Conservation (phyloP, 352 stramenopile species). For the Halophytophthora batemanensis region DNA sequence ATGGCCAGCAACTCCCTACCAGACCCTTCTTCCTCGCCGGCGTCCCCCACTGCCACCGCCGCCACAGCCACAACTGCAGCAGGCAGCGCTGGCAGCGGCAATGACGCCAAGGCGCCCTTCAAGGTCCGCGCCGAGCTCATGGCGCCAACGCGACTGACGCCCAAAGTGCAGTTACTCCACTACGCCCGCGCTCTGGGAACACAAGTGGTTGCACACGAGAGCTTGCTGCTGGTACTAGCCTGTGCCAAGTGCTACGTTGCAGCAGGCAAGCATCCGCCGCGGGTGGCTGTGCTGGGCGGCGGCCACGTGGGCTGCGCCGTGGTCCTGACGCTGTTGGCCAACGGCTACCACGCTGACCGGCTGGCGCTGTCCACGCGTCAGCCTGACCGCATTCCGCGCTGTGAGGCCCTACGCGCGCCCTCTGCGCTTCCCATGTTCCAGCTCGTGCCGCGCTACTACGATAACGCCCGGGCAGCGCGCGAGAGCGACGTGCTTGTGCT, state of each 20-base stretch:
- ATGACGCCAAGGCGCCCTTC: constrained; percentile 28
- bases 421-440: constrained; percentile 32
- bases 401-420: constrained; percentile 25
- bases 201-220: constrained; percentile 40
- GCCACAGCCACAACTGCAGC: background rate
- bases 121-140: constrained; percentile 41
- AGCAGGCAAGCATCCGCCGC: constrained; percentile 18
- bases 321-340: constrained; percentile 40
- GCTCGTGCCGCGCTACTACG: constrained; percentile 40
- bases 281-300: constrained; percentile 50
- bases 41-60: background rate
- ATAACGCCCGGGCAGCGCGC: constrained; percentile 49
- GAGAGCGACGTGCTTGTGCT: constrained; percentile 62
- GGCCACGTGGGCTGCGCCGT: constrained; percentile 50
- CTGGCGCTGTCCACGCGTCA: constrained; percentile 60
- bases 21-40: background rate
- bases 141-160: constrained; percentile 27
- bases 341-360: constrained; percentile 29
- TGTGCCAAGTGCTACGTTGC: constrained; percentile 25
- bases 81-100: constrained; percentile 5
- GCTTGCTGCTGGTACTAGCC: constrained; percentile 31
- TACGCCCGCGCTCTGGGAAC: constrained; percentile 25
- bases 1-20: constrained; percentile 3
- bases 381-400: constrained; percentile 43
- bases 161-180: constrained; percentile 33